Conservation (phyloP, 176 grass and related monocot species). For the Triticum timopheevii region DNA sequence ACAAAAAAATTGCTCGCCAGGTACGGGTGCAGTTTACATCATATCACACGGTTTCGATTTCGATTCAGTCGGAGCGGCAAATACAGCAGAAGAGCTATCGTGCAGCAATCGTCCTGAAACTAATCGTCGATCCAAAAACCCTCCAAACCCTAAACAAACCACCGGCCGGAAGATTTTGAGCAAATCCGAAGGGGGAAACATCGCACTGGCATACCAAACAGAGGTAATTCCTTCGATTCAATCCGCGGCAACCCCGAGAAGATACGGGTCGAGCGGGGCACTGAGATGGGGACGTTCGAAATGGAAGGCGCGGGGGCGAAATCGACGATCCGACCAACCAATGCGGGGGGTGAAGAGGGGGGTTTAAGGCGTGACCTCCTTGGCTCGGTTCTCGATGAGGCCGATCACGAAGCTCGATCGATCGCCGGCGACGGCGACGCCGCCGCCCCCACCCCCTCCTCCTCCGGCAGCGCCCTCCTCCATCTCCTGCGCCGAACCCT, state of each 20-base stretch:
- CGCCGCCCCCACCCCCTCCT: background rate
- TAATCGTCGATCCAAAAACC: background rate
- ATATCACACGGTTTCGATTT: background rate
- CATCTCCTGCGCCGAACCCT: slow-evolving; percentile 32
- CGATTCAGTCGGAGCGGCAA: background rate
- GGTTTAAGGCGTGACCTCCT: slow-evolving; percentile 54
- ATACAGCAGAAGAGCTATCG: background rate
- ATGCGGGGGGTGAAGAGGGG: background rate
- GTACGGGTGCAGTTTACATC: background rate
- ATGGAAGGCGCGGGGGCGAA: background rate
- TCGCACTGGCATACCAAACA: background rate
- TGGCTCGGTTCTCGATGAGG: slow-evolving; percentile 92
- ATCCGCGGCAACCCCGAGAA: background rate
- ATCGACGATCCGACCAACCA: background rate
- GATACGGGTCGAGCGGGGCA: background rate
- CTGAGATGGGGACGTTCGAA: background rate
- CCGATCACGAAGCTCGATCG: slow-evolving; percentile 72
- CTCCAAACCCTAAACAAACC: background rate
- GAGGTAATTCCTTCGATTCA: background rate
- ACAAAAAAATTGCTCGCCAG: background rate
- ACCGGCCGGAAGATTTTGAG: background rate
- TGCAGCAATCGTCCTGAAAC: background rate
- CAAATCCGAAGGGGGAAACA: background rate
- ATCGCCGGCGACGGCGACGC: slow-evolving; percentile 40
- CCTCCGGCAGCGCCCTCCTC: slow-evolving; percentile 23